Evolutionary conservation across 2,329 filamentous ascomycete species (phyloP).

Genomic region (Colletotrichum lini): DNA sequence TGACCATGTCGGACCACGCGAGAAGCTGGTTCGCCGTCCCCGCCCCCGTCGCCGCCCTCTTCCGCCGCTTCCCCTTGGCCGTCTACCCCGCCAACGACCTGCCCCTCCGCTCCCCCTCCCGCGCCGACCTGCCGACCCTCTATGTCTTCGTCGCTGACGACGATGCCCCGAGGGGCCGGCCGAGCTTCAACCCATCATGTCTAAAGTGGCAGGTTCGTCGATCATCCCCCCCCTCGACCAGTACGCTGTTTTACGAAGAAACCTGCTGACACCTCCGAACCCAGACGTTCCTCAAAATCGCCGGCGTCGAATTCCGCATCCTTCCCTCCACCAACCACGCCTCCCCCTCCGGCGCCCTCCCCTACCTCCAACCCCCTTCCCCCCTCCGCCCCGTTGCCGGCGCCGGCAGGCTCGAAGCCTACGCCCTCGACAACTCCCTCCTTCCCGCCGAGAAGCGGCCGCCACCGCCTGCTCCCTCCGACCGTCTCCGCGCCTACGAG

Average conservation of each 20-base stretch:
- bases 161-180: slow-evolving; percentile 72
- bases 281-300: slow-evolving; percentile 87
- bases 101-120: slow-evolving; percentile 71
- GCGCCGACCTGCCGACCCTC: slow-evolving; percentile 67
- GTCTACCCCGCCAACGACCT: slow-evolving; percentile 83
- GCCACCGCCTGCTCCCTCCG: slow-evolving; percentile 46
- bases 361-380: slow-evolving; percentile 80
- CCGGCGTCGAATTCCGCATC: slow-evolving; percentile 76
- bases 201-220: slow-evolving; percentile 91
- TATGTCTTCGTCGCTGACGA: slow-evolving; percentile 82
- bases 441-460: slow-evolving; percentile 6
- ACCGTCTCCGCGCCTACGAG: slow-evolving; percentile 80
- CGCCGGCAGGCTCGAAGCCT: slow-evolving; percentile 75
- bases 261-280: slow-evolving; percentile 16
- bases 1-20: slow-evolving; percentile 42
- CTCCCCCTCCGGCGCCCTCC: slow-evolving; percentile 88
- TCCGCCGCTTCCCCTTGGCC: slow-evolving; percentile 85
- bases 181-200: slow-evolving; percentile 93
- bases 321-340: slow-evolving; percentile 91
- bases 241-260: not conserved
- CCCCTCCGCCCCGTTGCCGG: slow-evolving; percentile 67
- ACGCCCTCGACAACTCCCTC: slow-evolving; percentile 68
- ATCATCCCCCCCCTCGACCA: slow-evolving; percentile 5
- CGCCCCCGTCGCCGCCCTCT: slow-evolving; percentile 82
- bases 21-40: slow-evolving; percentile 73